These are phyloP conservation scores for Croton setiger DNA, from an alignment of 441 rosid species.

Conservation along the genomic window DNA sequence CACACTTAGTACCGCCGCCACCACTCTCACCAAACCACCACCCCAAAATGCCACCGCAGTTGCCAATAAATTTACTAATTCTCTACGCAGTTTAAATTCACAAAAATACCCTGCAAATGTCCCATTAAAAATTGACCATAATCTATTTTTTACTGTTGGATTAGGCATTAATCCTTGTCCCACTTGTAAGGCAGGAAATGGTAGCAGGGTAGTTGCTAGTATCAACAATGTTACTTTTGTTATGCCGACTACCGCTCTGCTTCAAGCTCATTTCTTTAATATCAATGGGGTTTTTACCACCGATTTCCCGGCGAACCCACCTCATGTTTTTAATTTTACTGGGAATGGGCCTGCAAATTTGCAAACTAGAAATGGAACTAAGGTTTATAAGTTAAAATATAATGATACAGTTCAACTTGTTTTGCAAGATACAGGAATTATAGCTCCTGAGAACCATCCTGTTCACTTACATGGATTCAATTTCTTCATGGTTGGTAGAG, in stretches of 20 bases:
- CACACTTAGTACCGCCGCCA: slow-evolving; percentile 42
- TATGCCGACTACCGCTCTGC: slow-evolving; percentile 78
- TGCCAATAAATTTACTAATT: slow-evolving; percentile 49
- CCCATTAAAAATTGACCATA: slow-evolving; percentile 61
- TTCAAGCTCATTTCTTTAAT: slow-evolving; percentile 79
- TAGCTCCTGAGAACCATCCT: slow-evolving; percentile 79
- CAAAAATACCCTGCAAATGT: slow-evolving; percentile 62
- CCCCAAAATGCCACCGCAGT: slow-evolving; percentile 67
- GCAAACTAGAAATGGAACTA: slow-evolving; percentile 58
- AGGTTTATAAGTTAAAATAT: slow-evolving; percentile 54
- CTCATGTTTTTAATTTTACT: slow-evolving; percentile 52
- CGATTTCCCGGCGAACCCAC: slow-evolving; percentile 78
- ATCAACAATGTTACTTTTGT: slow-evolving; percentile 78
- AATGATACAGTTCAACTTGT: slow-evolving; percentile 80
- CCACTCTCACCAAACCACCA: slow-evolving; percentile 48
- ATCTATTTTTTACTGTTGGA: slow-evolving; percentile 64
- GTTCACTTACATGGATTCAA: slow-evolving; percentile 86
- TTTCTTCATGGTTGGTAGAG: slow-evolving; percentile 67
- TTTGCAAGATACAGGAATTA: slow-evolving; percentile 74
- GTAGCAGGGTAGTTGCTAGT: slow-evolving; percentile 68
- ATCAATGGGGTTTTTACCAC: slow-evolving; percentile 69
- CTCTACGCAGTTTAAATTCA: slow-evolving; percentile 78
- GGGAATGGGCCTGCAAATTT: slow-evolving; percentile 56
- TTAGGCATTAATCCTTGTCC: slow-evolving; percentile 68
- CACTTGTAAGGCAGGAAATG: slow-evolving; percentile 65